phyloP scores from a whole-genome alignment of 257 asterid genomes.

The Primulina tabacum region DNA sequence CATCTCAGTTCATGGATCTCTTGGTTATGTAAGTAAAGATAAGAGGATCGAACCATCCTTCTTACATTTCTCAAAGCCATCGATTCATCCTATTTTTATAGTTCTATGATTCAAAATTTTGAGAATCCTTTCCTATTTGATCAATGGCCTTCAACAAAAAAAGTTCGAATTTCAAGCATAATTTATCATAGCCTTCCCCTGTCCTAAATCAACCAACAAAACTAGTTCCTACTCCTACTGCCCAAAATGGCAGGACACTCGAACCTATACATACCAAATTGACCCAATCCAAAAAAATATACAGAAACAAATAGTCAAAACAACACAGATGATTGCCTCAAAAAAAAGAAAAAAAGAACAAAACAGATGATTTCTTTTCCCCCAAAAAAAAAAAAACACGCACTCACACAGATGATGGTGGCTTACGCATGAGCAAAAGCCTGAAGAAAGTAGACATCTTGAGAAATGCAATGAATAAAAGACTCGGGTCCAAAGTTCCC shows the following conservation, averaged over 20 bases:
- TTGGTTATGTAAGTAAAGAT: not conserved
- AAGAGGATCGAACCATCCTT: not conserved
- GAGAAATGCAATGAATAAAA: constrained; percentile 56
- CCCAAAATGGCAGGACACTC: not conserved
- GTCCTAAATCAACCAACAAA: not conserved
- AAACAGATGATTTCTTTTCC: not conserved
- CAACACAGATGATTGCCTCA: not conserved
- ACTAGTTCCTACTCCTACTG: not conserved
- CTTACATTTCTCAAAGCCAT: not conserved
- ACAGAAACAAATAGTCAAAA: not conserved
- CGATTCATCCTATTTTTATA: too few species aligned
- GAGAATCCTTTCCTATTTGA: not conserved
- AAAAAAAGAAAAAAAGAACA: not conserved
- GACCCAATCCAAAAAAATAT: not conserved
- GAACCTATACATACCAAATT: not conserved
- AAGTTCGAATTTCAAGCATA: too few species aligned
- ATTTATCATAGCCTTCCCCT: not conserved
- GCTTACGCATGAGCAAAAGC: constrained; percentile 67
- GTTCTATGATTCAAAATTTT: too few species aligned
- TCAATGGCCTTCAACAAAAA: too few species aligned
- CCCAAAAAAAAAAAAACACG: not conserved
- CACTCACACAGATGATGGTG: not conserved
- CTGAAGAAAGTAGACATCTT: constrained; percentile 57
- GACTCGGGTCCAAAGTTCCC: constrained; percentile 43
- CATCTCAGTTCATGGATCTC: not conserved